Percentiles rank a stretch among this genome's conserved stretches.
Evolutionary conservation across 2,329 filamentous ascomycete genomes (phyloP).

Genomic region (Phialocephala sp.): DNA sequence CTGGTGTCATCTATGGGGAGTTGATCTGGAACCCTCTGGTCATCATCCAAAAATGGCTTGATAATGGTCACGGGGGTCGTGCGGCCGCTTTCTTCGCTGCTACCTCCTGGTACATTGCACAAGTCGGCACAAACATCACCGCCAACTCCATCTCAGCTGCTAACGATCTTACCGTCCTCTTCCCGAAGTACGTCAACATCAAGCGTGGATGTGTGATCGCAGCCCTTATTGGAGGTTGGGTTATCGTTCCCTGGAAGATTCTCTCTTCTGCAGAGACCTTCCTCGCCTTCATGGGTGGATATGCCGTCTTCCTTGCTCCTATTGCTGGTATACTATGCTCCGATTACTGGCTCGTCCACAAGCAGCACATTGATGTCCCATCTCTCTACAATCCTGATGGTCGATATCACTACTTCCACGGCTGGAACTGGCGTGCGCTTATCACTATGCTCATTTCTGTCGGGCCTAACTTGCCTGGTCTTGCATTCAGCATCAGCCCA

Average conservation of each 20-base stretch:
- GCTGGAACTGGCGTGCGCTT: conserved; percentile 39
- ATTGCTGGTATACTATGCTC: conserved; percentile 63
- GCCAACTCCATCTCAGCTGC: conserved; percentile 60
- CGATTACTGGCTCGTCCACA: conserved; percentile 62
- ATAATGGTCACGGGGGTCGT: conserved; percentile 50
- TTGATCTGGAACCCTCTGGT: conserved; percentile 57
- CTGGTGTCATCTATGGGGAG: conserved; percentile 56
- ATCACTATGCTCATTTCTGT: conserved; percentile 36
- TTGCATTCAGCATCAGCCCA: conserved; percentile 34
- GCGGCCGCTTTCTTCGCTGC: conserved; percentile 55
- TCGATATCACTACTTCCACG: conserved; percentile 39
- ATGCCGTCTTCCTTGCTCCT: conserved; percentile 65
- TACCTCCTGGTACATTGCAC: conserved; percentile 58
- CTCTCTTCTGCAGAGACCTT: conserved; percentile 62
- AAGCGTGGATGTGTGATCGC: conserved; percentile 60
- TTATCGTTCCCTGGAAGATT: conserved; percentile 70
- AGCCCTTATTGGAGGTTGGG: conserved; percentile 60
- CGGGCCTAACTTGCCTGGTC: conserved; percentile 37
- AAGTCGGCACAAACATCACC: conserved; percentile 61
- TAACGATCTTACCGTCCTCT: conserved; percentile 61
- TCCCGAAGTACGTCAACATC: conserved; percentile 61
- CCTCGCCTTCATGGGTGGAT: conserved; percentile 69
- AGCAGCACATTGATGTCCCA: conserved; percentile 45
- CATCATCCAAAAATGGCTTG: conserved; percentile 51
- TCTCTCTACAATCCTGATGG: conserved; percentile 44